These are phyloP conservation scores for Leccinum ochraceum DNA, from an alignment of 768 basidiomycete species.

Conservation along the genomic window DNA sequence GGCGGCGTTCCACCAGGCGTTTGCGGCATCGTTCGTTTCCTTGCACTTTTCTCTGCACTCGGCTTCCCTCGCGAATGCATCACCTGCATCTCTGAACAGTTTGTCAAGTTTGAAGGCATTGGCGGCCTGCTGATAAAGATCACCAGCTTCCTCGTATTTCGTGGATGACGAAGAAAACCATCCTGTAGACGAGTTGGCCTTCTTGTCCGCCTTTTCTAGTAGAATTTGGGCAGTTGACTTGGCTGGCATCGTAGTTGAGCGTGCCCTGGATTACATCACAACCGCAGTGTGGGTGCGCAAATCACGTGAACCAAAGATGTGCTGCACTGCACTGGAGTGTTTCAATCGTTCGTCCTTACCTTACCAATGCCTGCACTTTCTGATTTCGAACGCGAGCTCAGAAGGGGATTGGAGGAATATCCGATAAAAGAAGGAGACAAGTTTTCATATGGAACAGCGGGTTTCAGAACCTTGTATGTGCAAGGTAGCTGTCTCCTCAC, in stretches of 20 bases:
- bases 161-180: constrained; percentile 86
- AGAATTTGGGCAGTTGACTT: constrained; percentile 78
- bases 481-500: constrained; percentile 5
- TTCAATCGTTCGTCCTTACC: neutral
- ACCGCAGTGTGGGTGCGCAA: neutral
- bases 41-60: constrained; percentile 89
- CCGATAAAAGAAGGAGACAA: constrained; percentile 68
- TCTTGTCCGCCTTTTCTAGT: constrained; percentile 91
- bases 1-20: constrained; percentile 98
- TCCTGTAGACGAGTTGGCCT: constrained; percentile 74
- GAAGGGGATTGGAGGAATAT: constrained; percentile 55
- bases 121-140: constrained; percentile 92
- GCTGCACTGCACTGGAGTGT: neutral
- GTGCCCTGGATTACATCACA: neutral
- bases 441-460: constrained; percentile 93
- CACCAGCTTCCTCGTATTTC: constrained; percentile 95
- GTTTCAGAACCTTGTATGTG: constrained; percentile 87
- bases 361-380: constrained; percentile 36
- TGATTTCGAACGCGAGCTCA: constrained; percentile 44
- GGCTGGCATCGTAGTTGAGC: constrained; percentile 52
- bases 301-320: constrained; percentile 18
- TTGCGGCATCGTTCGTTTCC: constrained; percentile 92
- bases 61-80: constrained; percentile 90
- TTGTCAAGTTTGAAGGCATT: constrained; percentile 94
- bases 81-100: constrained; percentile 87